Base-by-base conservation (phyloP, 2,329 filamentous ascomycete genomes). In the Lachnellula suecica region DNA sequence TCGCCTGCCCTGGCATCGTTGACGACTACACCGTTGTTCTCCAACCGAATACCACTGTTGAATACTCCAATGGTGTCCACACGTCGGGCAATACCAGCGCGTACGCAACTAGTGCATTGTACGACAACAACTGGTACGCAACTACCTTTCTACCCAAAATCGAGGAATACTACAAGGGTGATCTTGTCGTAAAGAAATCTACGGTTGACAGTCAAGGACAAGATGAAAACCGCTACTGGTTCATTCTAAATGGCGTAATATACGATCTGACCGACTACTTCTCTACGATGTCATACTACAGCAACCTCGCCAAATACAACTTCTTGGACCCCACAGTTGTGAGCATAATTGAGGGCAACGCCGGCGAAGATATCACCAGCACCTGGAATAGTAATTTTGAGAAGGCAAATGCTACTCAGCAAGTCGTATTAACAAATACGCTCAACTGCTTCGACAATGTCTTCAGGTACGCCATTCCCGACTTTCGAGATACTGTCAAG, bases 261-360 rank as follows among this genome's bases (percentile, higher is more conserved):
- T 97, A 94, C 67, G 95, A 99, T 68, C 72, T 99, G 49, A 96
- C 90, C 0, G 83, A 97, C 68, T 99, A 99, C 72, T 93, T 92
- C 71, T 78, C 91, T 66, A 96, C 91, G 74, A 87, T 8, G 59
- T 76, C 19, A 74, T 79, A 64, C n/a, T n/a, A n/a, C n/a, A 77
- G 85, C 22, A 56, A 59, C 49, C 62, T 76, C 4, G 65, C 71
- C 0, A 66, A 68, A 0, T 95, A 89, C 72, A 70, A 79, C 9
- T 97, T 95, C 72, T 76, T 99, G 25, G 85, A 94, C 55, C 60
- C 67, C 1, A 78, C 82, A 6, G 71, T 99, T 4, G 79, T 82
- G 2, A 77, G 85, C 2, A 70, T 93, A 10, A 82, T 96, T 63
- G 79, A 84, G 62, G 78, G 84, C 52, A 91, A 93, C 56, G 82